Percentiles rank a stretch among this genome's conserved stretches.
These are phyloP conservation scores for Chlamydomonas reinhardtii DNA, from an alignment of 163 green algal genomes.

Conservation along the genomic window DNA sequence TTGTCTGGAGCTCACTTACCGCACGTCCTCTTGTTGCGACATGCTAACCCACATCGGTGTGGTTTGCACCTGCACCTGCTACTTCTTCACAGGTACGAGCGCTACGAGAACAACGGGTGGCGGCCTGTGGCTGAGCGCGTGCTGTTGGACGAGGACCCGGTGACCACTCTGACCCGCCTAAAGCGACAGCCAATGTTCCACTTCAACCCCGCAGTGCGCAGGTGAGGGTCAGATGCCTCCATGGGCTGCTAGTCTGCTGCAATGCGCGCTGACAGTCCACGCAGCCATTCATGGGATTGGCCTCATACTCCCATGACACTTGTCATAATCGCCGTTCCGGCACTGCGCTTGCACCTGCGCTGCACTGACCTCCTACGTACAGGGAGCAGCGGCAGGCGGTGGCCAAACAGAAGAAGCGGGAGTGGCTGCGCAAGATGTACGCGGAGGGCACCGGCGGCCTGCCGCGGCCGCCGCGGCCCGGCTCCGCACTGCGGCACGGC, in stretches of 20 bases:
- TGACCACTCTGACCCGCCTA: slow-evolving; percentile 47
- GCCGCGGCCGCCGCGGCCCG: neutral
- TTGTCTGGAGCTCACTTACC: too few relatives aligned
- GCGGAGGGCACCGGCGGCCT: neutral
- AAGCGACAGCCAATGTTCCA: slow-evolving; percentile 58
- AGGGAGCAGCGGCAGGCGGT: slow-evolving; percentile 46
- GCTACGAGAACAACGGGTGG: slow-evolving; percentile 79
- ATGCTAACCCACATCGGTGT: too few relatives aligned
- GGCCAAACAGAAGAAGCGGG: slow-evolving; percentile 58
- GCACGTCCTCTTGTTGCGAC: too few relatives aligned
- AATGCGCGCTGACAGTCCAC: too few relatives aligned
- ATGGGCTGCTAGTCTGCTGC: neutral
- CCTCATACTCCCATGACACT: too few relatives aligned
- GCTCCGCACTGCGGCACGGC: too few relatives aligned
- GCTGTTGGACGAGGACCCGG: slow-evolving; percentile 66
- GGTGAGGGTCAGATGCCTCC: slow-evolving; percentile 2
- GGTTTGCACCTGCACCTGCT: too few relatives aligned
- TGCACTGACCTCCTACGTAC: neutral
- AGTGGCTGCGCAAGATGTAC: slow-evolving; percentile 66
- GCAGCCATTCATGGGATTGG: too few relatives aligned
- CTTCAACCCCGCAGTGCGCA: slow-evolving; percentile 48
- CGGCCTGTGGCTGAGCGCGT: slow-evolving; percentile 70
- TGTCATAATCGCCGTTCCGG: too few relatives aligned
- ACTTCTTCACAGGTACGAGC: slow-evolving; percentile 51
- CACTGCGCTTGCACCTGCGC: too few relatives aligned